Evolutionary conservation across 768 basidiomycete species (phyloP), one percentile per base, ranked within the genome.

Genomic region (Sarcodon aspratus): DNA sequence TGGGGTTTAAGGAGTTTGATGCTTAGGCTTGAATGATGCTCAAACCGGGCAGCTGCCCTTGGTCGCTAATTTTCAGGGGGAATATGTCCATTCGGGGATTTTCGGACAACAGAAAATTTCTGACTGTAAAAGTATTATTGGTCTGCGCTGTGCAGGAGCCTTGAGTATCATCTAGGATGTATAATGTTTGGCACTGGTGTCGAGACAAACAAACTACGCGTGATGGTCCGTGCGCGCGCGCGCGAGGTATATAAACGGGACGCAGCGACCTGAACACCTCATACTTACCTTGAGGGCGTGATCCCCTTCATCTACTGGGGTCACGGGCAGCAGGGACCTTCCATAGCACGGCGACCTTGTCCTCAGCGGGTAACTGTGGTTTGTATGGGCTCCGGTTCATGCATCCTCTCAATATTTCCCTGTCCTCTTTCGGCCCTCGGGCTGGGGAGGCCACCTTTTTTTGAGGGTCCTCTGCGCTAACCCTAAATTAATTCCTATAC

Each of bases 271-370:
- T 38, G 37, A 48, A 50, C 49, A 53, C 43, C 54, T 59, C 60
- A 60, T 61, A 61, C 59, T 60, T 60, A 59, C 58, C 60, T 60
- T 60, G 60, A 60, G 56, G 60, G 60, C 60, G 57, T 52, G 52
- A 44, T 46, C 54, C 55, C 58, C 57, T 61, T 61, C 60, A 62
- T 36, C 48, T 56, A 47, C 55, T 51, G 55, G 57, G 58, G 47
- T 45, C 54, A 52, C 57, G 61, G 61, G 61, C 60, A 52, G 51
- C 57, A 53, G 58, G 54, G 54, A 47, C 49, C 52, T 50, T 52
- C 52, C 69, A 71, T 69, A 68, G 70, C 70, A 71, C 69, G 69
- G 69, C 70, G 69, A 71, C 70, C 65, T 44, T 70, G 68, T 70
- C 69, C 69, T 52, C 67, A 69, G 65, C 66, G 67, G 65, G 64